phyloP scores from a whole-genome alignment of 2,329 filamentous ascomycete species.

The Emmonsia crescens region DNA sequence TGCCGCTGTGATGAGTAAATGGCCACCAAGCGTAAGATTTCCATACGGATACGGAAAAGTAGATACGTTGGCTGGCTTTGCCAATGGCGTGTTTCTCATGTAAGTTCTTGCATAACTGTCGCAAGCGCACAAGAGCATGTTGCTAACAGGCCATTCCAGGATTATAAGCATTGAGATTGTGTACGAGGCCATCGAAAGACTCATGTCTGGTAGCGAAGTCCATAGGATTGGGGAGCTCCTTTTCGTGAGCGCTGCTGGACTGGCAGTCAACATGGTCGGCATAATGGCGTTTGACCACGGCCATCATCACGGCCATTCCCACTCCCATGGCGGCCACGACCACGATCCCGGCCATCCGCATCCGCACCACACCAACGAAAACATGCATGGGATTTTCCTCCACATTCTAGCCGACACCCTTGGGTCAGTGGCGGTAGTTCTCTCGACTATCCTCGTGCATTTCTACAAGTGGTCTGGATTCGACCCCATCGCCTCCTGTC shows the following conservation, averaged over 20 bases:
- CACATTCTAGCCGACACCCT: slow-evolving; percentile 92
- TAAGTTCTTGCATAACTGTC: slow-evolving; percentile 33
- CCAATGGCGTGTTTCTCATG: slow-evolving; percentile 91
- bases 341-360: slow-evolving; percentile 24
- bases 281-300: slow-evolving; percentile 73
- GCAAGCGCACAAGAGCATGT: not conserved
- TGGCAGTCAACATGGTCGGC: slow-evolving; percentile 84
- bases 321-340: slow-evolving; percentile 35
- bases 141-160: slow-evolving; percentile 35
- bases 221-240: slow-evolving; percentile 78
- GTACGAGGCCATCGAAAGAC: slow-evolving; percentile 81
- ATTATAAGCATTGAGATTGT: slow-evolving; percentile 93
- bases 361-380: slow-evolving; percentile 71
- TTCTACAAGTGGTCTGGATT: slow-evolving; percentile 85
- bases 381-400: slow-evolving; percentile 95
- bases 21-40: slow-evolving; percentile 79
- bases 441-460: slow-evolving; percentile 79
- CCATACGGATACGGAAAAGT: slow-evolving; percentile 96
- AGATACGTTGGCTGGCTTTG: slow-evolving; percentile 90
- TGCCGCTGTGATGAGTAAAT: slow-evolving; percentile 91
- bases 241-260: slow-evolving; percentile 73
- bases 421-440: slow-evolving; percentile 86
- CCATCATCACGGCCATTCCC: slow-evolving; percentile 44
- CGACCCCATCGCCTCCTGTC: slow-evolving; percentile 85
- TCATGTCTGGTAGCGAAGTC: slow-evolving; percentile 74